Conservation (phyloP, 176 grass and related monocot species). For the Phyllostachys edulis region DNA sequence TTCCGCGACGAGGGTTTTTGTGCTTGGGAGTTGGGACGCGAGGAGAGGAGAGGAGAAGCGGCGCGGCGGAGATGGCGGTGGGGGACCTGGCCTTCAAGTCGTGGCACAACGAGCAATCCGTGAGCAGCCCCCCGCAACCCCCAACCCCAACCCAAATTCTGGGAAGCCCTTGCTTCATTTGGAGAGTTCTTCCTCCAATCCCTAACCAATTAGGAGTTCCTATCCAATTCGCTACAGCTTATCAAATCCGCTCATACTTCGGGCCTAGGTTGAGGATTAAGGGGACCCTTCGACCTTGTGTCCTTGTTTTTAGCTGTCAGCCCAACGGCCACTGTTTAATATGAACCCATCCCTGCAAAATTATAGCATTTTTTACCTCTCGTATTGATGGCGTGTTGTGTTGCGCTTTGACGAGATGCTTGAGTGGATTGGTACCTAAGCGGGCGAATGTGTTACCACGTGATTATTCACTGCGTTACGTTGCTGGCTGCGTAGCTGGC, state of each 20-base stretch:
- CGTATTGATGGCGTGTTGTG: too few species aligned
- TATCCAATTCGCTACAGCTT: not conserved
- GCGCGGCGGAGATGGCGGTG: slow-evolving; percentile 34
- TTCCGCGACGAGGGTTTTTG: slow-evolving; percentile 37
- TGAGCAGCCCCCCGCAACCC: not conserved
- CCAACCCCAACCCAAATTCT: not conserved
- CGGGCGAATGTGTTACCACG: not conserved
- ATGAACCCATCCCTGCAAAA: too few species aligned
- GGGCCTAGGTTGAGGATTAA: not conserved
- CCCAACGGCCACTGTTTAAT: too few species aligned
- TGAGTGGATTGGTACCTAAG: not conserved
- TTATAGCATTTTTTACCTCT: too few species aligned
- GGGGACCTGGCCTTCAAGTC: slow-evolving; percentile 78
- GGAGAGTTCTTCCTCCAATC: not conserved
- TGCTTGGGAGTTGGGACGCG: not conserved
- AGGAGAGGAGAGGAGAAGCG: not conserved
- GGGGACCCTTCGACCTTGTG: not conserved
- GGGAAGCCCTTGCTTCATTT: not conserved
- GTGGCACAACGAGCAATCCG: slow-evolving; percentile 86
- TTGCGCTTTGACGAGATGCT: too few species aligned
- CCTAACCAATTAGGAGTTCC: not conserved
- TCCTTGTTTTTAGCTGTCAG: too few species aligned
- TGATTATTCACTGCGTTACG: not conserved
- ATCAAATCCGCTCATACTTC: not conserved
- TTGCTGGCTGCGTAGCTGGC: not conserved